Evolutionary conservation across 2,329 filamentous ascomycete genomes (phyloP), one percentile per base, ranked within the genome.

Genomic region (Leptographium lundbergii): DNA sequence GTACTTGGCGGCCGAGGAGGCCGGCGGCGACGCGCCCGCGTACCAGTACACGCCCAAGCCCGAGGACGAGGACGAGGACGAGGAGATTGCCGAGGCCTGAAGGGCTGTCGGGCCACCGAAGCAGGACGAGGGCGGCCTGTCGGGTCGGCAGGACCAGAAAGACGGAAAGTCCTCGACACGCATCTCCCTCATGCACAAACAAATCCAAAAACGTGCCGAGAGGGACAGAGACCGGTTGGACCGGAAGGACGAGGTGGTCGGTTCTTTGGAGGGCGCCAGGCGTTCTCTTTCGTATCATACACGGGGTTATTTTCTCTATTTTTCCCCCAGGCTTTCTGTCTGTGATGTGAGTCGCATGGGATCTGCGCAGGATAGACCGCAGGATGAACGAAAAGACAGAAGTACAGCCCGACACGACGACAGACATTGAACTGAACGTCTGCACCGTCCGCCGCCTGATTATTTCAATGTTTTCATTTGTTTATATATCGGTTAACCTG

Each of bases 1-100:
- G 0, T 99, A 97, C 69, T 77, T 88, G 57, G 84, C 89, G 27
- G 86, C 90, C 54, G 86, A 90, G 65, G 83, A 78, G 55, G 11
- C 47, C 9, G 62, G 54, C 11, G 58, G 59, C 25, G 58, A 58
- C 22, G 58, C 59, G 45, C 62, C 62, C 25, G 62, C 62, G 17
- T 64, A 64, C 59, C 62, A 63, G 42, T 64, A 62, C 63, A 59
- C 47, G 34, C 56, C 60, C 53, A 64, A 64, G 56, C 55, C 59
- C 1, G 63, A 56, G 10, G 56, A 56, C 27, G 55, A 61, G 24
- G 58, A 61, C 17, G 59, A 60, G 25, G 59, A 39, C 36, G 56
- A 52, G 48, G 19, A 48, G 48, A 25, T 25, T 27, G 24, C 14
- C 17, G 32, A 34, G 6, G 32, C 32, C 32, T 34, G 9, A 11